phyloP scores from a whole-genome alignment of 805 yeast genomes.

The Lipomyces anomalus region DNA sequence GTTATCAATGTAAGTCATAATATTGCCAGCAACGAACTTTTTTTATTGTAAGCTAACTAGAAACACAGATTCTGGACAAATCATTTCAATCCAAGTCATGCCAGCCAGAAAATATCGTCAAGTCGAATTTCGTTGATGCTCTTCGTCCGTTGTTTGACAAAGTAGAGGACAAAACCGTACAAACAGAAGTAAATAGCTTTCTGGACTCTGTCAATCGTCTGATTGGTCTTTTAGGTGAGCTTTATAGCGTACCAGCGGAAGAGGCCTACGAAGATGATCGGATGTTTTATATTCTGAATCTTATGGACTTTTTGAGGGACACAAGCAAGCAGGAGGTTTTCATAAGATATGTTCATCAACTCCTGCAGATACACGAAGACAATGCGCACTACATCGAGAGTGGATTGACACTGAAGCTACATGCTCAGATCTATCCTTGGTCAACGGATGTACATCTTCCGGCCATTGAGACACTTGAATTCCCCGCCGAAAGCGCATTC shows the following conservation, averaged over 20 bases:
- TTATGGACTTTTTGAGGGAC: constrained; percentile 68
- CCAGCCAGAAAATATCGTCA: constrained; percentile 52
- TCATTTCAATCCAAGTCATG: constrained; percentile 51
- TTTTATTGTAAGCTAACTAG: constrained; percentile 56
- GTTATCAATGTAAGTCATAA: not conserved
- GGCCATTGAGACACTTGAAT: constrained; percentile 54
- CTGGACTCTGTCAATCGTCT: constrained; percentile 43
- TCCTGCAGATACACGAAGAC: constrained; percentile 57
- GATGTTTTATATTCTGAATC: constrained; percentile 69
- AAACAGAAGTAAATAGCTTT: constrained; percentile 40
- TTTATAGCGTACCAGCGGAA: constrained; percentile 69
- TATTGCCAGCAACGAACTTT: constrained; percentile 38
- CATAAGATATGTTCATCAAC: constrained; percentile 68
- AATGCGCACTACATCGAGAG: constrained; percentile 72
- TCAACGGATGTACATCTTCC: constrained; percentile 44
- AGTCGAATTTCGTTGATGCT: constrained; percentile 46
- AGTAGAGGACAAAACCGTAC: constrained; percentile 56
- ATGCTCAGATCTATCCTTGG: constrained; percentile 77
- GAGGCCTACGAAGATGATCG: constrained; percentile 84
- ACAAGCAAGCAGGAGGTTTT: constrained; percentile 75
- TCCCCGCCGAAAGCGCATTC: constrained; percentile 77
- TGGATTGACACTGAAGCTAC: constrained; percentile 68
- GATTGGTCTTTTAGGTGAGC: constrained; percentile 57
- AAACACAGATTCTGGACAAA: constrained; percentile 58
- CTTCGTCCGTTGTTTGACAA: constrained; percentile 49